phyloP scores from a whole-genome alignment of 2,329 filamentous ascomycete species.

The Diaporthe vaccinii region DNA sequence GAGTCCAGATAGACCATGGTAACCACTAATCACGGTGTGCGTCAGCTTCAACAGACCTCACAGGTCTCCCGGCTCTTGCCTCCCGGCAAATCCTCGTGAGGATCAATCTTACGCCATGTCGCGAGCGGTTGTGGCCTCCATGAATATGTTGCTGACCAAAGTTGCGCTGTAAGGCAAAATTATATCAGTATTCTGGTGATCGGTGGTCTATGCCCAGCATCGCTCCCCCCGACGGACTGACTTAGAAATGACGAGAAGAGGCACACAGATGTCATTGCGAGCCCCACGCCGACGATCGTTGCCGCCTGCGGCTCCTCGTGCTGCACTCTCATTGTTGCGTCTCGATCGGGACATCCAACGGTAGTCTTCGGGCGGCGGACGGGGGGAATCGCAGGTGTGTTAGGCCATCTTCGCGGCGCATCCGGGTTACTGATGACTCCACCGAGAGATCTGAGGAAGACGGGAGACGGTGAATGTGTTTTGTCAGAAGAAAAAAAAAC shows the following conservation, averaged over 20 bases:
- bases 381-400: not conserved
- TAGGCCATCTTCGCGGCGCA: slow-evolving; percentile 20
- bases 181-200: not conserved
- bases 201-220: not conserved
- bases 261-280: slow-evolving; percentile 12
- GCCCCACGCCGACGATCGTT: slow-evolving; percentile 15
- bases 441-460: not conserved
- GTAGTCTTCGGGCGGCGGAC: not conserved
- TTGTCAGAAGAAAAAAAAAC: not conserved
- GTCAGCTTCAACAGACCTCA: slow-evolving; percentile 1
- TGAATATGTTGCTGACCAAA: slow-evolving; percentile 20
- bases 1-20: slow-evolving; percentile 22
- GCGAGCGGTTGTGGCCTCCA: slow-evolving; percentile 17
- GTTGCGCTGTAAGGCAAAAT: not conserved
- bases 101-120: slow-evolving; percentile 17
- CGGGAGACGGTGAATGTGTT: not conserved
- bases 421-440: not conserved
- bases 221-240: not conserved
- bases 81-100: too few relatives aligned
- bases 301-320: slow-evolving; percentile 22
- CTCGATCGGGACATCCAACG: slow-evolving; percentile 8
- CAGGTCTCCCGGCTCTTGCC: not conserved
- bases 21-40: not conserved
- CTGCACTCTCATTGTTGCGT: slow-evolving; percentile 22
- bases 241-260: slow-evolving; percentile 25